Conservation (phyloP, 371 early-diverging fungal species). For the Syncephalastrum monosporum region DNA sequence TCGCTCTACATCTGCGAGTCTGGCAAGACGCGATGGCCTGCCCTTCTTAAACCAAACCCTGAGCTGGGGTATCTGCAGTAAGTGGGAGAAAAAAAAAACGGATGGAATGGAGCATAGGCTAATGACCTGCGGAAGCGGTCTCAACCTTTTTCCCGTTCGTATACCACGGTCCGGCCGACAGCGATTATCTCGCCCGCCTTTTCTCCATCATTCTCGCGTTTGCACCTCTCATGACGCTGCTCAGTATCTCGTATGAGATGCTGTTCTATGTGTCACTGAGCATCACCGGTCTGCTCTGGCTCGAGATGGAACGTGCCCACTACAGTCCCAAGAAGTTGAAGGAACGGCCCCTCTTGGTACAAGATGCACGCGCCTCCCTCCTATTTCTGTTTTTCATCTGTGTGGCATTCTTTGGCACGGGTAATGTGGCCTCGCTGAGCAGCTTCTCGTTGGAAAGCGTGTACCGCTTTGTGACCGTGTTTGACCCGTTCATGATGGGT, state of each 20-base stretch:
- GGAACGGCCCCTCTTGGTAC: constrained; percentile 31
- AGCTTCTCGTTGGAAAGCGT: constrained; percentile 90
- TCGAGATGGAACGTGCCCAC: constrained; percentile 69
- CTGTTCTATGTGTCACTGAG: constrained; percentile 87
- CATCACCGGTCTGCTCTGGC: constrained; percentile 74
- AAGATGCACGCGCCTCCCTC: constrained; percentile 74
- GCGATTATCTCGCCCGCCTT: constrained; percentile 79
- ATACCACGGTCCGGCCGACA: constrained; percentile 57
- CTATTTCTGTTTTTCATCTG: constrained; percentile 87
- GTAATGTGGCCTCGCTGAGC: constrained; percentile 88
- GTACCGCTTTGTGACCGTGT: constrained; percentile 87
- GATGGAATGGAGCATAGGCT: not conserved
- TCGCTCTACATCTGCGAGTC: constrained; percentile 51
- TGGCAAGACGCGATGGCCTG: constrained; percentile 59
- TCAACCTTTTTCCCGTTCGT: constrained; percentile 66
- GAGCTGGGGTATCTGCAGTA: constrained; percentile 73
- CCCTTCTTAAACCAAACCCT: constrained; percentile 66
- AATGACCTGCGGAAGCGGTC: constrained; percentile 29
- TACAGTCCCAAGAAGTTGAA: constrained; percentile 18
- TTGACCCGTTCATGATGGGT: constrained; percentile 91
- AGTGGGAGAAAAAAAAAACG: constrained; percentile 5
- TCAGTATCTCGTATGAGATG: constrained; percentile 88
- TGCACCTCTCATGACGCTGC: constrained; percentile 81
- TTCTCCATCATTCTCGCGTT: constrained; percentile 82
- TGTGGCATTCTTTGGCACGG: constrained; percentile 95